A percentile compares a stretch with the other conserved stretches of the same genome.
Evolutionary conservation across 2,329 filamentous ascomycete genomes (phyloP).

Genomic region (Tolypocladium tropicale): DNA sequence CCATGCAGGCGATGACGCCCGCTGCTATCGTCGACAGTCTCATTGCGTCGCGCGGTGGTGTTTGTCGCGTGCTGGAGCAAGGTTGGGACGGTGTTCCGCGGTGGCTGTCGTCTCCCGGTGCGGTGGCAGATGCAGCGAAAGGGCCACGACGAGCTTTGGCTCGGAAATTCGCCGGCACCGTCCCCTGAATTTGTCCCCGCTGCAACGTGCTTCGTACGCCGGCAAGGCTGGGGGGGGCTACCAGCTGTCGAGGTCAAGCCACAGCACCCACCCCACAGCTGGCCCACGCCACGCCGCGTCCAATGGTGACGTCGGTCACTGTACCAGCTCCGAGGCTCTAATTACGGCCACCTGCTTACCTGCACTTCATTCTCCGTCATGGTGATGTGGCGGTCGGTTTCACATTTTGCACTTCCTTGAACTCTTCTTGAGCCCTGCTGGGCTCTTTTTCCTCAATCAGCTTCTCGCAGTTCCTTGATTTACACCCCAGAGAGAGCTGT

Average conservation of each 20-base stretch:
- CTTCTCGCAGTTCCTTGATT: neutral
- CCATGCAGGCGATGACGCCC: constrained; percentile 61
- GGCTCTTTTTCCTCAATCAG: neutral
- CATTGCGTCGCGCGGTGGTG: constrained; percentile 39
- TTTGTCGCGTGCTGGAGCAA: constrained; percentile 16
- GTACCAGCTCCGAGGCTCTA: neutral
- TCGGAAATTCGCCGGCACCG: constrained; percentile 12
- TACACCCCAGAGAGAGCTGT: neutral
- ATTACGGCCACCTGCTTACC: neutral
- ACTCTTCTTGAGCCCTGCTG: neutral
- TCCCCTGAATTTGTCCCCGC: neutral
- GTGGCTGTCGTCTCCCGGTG: constrained; percentile 7
- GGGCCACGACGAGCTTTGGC: constrained; percentile 10
- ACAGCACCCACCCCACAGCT: neutral
- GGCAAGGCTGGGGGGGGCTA: too few species aligned
- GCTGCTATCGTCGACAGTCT: constrained; percentile 50
- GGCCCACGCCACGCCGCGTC: neutral
- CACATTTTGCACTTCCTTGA: neutral
- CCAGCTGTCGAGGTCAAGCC: constrained; percentile 2
- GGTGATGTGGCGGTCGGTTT: neutral
- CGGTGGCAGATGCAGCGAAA: constrained; percentile 2
- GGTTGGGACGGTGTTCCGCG: constrained; percentile 19
- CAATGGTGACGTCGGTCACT: neutral
- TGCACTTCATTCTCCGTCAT: neutral
- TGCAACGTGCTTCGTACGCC: too few species aligned